Evolutionary conservation across 129 eudicot species (phyloP).

Genomic region (Tanacetum coccineum): DNA sequence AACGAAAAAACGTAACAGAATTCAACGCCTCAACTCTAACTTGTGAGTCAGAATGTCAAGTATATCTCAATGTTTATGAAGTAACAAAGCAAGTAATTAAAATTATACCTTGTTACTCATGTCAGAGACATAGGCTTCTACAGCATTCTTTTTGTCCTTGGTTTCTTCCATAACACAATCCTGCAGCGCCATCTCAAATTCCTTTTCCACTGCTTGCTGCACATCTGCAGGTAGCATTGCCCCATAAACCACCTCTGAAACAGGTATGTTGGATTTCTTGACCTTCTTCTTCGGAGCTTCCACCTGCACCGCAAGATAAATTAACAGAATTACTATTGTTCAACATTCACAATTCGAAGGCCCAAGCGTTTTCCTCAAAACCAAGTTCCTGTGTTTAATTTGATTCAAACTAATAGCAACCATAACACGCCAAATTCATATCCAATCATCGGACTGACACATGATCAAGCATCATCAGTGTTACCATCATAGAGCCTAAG

Average conservation of each 20-base stretch:
- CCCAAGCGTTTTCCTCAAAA: neutral
- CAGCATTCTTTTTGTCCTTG: conserved; percentile 91
- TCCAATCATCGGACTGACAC: neutral
- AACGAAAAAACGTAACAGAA: too few relatives aligned
- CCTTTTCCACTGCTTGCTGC: conserved; percentile 86
- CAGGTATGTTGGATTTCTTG: conserved; percentile 62
- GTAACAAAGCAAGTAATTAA: neutral
- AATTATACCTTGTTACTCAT: conserved; percentile 81
- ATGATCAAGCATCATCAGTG: neutral
- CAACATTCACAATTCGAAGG: neutral
- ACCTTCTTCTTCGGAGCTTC: conserved; percentile 92
- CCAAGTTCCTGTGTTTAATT: neutral
- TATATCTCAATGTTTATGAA: neutral
- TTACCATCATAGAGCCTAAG: neutral
- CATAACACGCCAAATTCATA: too few relatives aligned
- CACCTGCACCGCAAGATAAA: conserved; percentile 31
- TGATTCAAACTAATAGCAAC: too few relatives aligned
- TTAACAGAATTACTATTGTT: neutral
- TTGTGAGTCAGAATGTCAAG: neutral
- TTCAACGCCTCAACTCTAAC: too few relatives aligned
- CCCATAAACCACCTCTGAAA: conserved; percentile 66
- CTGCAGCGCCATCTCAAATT: conserved; percentile 98
- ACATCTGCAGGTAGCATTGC: conserved; percentile 66
- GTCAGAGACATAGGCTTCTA: conserved; percentile 91
- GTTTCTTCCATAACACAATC: conserved; percentile 98